Conservation (phyloP, 371 early-diverging fungal species). For the Zychaea mexicana region DNA sequence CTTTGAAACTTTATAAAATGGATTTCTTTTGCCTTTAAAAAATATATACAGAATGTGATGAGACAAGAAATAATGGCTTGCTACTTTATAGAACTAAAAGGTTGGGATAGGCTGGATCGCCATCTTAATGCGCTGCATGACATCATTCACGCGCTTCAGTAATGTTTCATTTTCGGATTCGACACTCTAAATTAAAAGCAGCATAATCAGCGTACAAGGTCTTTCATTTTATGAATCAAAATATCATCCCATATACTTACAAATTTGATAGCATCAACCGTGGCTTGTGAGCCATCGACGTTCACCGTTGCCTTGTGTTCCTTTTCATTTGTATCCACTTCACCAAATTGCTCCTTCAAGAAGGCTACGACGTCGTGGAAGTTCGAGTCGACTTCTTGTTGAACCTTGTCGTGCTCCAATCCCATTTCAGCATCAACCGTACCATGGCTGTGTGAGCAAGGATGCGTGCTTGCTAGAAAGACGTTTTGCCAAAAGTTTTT, state of each 20-base stretch:
- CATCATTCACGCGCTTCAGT: slow-evolving; percentile 29
- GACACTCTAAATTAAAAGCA: slow-evolving; percentile 19
- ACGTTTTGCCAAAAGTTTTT: too few relatives aligned
- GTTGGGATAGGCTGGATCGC: slow-evolving; percentile 35
- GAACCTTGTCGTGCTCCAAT: slow-evolving; percentile 16
- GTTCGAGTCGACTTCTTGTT: slow-evolving; percentile 32
- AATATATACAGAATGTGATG: too few relatives aligned
- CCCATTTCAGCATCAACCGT: slow-evolving; percentile 14
- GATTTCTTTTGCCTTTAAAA: too few relatives aligned
- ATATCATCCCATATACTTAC: slow-evolving; percentile 24
- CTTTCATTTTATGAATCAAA: not conserved
- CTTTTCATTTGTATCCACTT: slow-evolving; percentile 39
- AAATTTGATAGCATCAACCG: slow-evolving; percentile 47
- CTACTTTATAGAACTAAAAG: not conserved
- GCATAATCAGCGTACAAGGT: not conserved
- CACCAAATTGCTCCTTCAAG: slow-evolving; percentile 47
- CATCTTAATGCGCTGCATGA: slow-evolving; percentile 33
- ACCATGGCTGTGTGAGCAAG: slow-evolving; percentile 40
- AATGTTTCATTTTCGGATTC: slow-evolving; percentile 36
- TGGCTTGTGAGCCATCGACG: slow-evolving; percentile 49
- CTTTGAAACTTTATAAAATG: too few relatives aligned
- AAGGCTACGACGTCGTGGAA: slow-evolving; percentile 35
- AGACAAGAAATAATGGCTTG: too few relatives aligned
- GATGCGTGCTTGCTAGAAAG: slow-evolving; percentile 37
- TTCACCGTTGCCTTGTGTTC: slow-evolving; percentile 39